These are phyloP conservation scores for Penicillium sp. DNA, from an alignment of 2,329 filamentous ascomycete species.

Conservation along the genomic window DNA sequence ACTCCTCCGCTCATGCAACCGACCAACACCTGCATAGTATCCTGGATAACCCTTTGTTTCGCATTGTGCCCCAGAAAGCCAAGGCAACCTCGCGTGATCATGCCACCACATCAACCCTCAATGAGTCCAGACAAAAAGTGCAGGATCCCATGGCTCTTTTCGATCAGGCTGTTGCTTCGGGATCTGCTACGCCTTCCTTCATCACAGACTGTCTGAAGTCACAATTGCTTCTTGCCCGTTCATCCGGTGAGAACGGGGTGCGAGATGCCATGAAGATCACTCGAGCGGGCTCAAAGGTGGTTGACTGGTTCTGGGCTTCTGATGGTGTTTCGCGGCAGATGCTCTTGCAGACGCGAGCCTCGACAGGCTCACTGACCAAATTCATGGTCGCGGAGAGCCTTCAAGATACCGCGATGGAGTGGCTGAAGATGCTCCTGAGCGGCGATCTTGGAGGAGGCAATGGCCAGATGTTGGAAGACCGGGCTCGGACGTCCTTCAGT, in stretches of 20 bases:
- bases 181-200: constrained; percentile 30
- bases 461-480: constrained; percentile 25
- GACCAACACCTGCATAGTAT: constrained; percentile 43
- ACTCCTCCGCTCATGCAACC: constrained; percentile 37
- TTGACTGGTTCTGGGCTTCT: constrained; percentile 46
- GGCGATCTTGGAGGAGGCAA: constrained; percentile 30
- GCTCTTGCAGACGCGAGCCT: constrained; percentile 33
- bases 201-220: constrained; percentile 36
- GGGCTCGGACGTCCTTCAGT: constrained; percentile 26
- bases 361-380: constrained; percentile 34
- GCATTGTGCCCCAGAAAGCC: constrained; percentile 35
- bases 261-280: constrained; percentile 38
- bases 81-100: constrained; percentile 22
- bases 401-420: constrained; percentile 36
- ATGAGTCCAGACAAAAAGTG: constrained; percentile 24
- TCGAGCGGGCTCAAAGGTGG: constrained; percentile 36
- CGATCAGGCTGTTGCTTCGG: constrained; percentile 43
- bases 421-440: constrained; percentile 37
- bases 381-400: constrained; percentile 45
- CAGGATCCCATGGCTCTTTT: constrained; percentile 40
- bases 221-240: constrained; percentile 36
- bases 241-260: constrained; percentile 20
- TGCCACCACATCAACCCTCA: constrained; percentile 12
- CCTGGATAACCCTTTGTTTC: constrained; percentile 46
- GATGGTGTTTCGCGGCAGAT: constrained; percentile 31